These are phyloP conservation scores for Chrysoporthe deuterocubensis DNA, from an alignment of 2,329 filamentous ascomycete genomes.

Conservation along the genomic window DNA sequence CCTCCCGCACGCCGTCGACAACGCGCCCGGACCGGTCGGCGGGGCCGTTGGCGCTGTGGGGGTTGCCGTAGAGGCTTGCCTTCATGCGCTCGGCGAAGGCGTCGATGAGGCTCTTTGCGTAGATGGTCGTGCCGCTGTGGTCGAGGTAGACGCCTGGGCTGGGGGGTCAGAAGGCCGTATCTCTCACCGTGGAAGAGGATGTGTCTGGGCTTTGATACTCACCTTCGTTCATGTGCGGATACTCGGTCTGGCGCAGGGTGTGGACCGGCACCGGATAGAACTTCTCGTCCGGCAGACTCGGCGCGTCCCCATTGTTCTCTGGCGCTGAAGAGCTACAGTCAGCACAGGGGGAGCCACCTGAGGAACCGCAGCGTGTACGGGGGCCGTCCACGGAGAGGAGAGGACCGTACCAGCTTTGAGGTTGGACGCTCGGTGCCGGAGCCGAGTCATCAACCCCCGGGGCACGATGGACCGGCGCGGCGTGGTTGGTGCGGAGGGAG, in stretches of 20 bases:
- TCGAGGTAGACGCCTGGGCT: slow-evolving; percentile 56
- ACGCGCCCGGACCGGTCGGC: slow-evolving; percentile 60
- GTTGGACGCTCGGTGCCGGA: slow-evolving; percentile 21
- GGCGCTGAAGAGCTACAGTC: slow-evolving; percentile 11
- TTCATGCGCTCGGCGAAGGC: slow-evolving; percentile 60
- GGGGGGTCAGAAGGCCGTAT: neutral
- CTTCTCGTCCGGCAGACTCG: slow-evolving; percentile 15
- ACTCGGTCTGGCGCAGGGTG: slow-evolving; percentile 43
- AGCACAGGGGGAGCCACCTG: neutral
- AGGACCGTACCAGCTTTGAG: slow-evolving; percentile 20
- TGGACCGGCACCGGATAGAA: slow-evolving; percentile 35
- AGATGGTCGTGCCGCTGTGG: slow-evolving; percentile 61
- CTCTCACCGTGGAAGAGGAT: no score
- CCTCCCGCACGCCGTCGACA: slow-evolving; percentile 59
- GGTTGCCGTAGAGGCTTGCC: slow-evolving; percentile 67
- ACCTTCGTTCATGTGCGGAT: slow-evolving; percentile 48
- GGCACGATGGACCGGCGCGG: slow-evolving; percentile 14
- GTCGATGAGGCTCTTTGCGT: slow-evolving; percentile 60
- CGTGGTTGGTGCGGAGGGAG: slow-evolving; percentile 1
- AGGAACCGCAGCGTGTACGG: neutral
- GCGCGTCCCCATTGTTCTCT: neutral
- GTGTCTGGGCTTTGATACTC: slow-evolving; percentile 16
- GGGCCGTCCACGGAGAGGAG: neutral
- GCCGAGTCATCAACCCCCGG: slow-evolving; percentile 14
- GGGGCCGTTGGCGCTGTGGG: slow-evolving; percentile 66